Evolutionary conservation across 768 basidiomycete genomes (phyloP), one percentile per base, ranked within the genome.

Genomic region (Hebeloma cylindrosporum): DNA sequence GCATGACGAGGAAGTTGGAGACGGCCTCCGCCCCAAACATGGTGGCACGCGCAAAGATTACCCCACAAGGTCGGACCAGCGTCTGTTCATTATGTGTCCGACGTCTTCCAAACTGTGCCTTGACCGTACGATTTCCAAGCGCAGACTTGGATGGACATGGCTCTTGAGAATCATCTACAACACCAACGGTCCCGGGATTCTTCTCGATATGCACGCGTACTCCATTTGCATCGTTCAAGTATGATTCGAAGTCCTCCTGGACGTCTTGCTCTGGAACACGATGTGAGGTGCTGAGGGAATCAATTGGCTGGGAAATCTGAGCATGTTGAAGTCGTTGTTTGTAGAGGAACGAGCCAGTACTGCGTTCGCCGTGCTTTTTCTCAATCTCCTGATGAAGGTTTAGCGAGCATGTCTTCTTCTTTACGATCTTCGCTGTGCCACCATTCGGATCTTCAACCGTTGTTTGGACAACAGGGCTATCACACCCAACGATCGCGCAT

Each of bases 21-120:
- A 60, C 41, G 1, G 58, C 46, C 26, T 60, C 52, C 7, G 58
- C 49, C 27, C 54, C 56, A 48, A 47, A 57, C 40, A 57, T 41
- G 9, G 58, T 57, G 18, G 46, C 54, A 4, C 52, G 33, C 0
- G 51, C 48, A 21, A 42, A 10, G 26, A 60, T 51, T 3, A 60
- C 39, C 6, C 53, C 56, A 51, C 53, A 57, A 21, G 43, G 40
- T 20, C 46, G 29, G 1, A 57, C 51, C 21, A 60, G 22, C 2
- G 47, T 22, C 37, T 60, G 56, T 41, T 57, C 53, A 42, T 57
- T 60, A 26, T 60, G 58, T 7, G 56, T 60, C 10, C 52, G 40
- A 27, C 50, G 37, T 2, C 48, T 40, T 9, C 40, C 36, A 46
- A 58, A 58, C 3, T 38, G 20, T 3, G 47, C 48, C 18, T 45